Base-by-base conservation (phyloP, 139 green algal species). In the Micractinium sp. region DNA sequence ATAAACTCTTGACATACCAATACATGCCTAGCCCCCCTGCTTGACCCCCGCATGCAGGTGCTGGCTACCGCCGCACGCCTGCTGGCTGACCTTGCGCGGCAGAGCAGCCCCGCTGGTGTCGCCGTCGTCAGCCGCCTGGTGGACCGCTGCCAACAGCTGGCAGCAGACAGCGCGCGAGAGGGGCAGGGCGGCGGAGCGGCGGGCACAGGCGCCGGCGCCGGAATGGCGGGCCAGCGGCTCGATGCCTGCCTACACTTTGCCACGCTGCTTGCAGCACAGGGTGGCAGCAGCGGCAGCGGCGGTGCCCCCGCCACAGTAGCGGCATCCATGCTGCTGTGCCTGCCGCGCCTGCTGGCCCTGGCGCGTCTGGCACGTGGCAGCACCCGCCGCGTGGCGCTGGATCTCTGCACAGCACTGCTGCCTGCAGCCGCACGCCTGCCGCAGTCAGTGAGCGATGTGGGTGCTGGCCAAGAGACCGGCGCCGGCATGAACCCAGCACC, bases 171-270 rank as follows among this genome's bases (percentile, higher is more conserved):
- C 83, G 19, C 38, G 0, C 47, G 47, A 9, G 47, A 56, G 47
- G 47, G 47, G 19, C 16, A 9, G 38, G 27, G 38, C 29, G 56
- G 81, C 27, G 39, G 66, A 0, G 61, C 61, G 9, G 61, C 47
- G 29, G 61, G 13, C 7, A 29, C 41, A 41, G 56, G n/a, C 61
- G 56, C 25, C 38, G 56, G n/a, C 61, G 56, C 82, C n/a, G 63
- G 53, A 4, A 33, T 87, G 63, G 63, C 82, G 1, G 67, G 36
- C 0, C 83, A 81, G 83, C 39, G 53, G 1, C 29, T 69, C 66
- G 83, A 87, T 35, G 66, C 83, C 3, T 87, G 83, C 83, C 67
- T 87, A 38, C 38, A 66, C 38, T 87, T 87, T 39, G 36, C 27
- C 0, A 39, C 71, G 2, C 27, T 67, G 38, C 83, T 87, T 29